Percentiles rank a stretch among this genome's conserved stretches.
Conservation (phyloP, 2,329 filamentous ascomycete genomes). For the Tolypocladium cylindrosporum region DNA sequence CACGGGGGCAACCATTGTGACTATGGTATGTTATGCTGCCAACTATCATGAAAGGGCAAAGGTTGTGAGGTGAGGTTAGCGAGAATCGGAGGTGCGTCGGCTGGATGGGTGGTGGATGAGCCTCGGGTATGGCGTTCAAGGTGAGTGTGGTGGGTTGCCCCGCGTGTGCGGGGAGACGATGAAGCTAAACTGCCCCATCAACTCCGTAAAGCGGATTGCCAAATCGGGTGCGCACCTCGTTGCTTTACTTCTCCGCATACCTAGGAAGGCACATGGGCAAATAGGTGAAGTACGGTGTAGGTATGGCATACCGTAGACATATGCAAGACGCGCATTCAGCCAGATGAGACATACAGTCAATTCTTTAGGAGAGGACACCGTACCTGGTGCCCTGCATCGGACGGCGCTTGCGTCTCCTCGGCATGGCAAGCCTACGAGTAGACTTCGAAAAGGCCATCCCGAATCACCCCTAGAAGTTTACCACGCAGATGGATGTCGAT, state of each 20-base stretch:
- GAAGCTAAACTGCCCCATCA: neutral
- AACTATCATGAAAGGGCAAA: neutral
- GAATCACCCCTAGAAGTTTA: too few relatives aligned
- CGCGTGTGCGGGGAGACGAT: neutral
- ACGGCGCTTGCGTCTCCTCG: too few relatives aligned
- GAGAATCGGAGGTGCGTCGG: too few relatives aligned
- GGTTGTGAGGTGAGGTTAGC: neutral
- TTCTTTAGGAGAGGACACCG: neutral
- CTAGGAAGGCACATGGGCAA: neutral
- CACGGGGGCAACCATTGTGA: conserved; percentile 17
- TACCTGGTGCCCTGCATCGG: too few relatives aligned
- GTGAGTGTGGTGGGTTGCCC: neutral
- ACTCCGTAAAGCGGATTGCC: neutral
- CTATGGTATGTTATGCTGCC: neutral
- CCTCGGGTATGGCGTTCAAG: neutral
- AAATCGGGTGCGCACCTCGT: neutral
- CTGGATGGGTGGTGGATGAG: neutral
- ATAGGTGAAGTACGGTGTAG: too few relatives aligned
- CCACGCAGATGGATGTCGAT: too few relatives aligned
- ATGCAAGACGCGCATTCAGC: neutral
- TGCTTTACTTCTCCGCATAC: neutral
- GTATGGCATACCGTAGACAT: too few relatives aligned
- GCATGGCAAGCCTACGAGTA: too few relatives aligned
- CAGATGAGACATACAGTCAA: neutral
- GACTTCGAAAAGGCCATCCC: too few relatives aligned